Evolutionary conservation across 2,329 filamentous ascomycete genomes (phyloP).

Genomic region (Xylaria sp.): DNA sequence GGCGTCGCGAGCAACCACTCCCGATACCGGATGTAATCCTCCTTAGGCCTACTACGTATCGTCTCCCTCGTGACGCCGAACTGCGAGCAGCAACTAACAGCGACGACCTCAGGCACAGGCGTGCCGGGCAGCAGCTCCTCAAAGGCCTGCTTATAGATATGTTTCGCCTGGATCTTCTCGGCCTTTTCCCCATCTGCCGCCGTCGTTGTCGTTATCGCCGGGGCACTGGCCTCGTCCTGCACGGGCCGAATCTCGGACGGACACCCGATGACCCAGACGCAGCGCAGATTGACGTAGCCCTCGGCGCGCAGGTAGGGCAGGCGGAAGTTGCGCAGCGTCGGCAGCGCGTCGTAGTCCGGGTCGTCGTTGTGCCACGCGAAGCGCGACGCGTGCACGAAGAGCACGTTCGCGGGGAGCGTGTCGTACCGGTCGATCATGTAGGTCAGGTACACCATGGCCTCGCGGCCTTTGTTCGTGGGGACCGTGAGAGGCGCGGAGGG

Average conservation of each 20-base stretch:
- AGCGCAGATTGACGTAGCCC: constrained; percentile 71
- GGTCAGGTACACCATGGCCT: constrained; percentile 65
- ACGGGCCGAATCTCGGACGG: constrained; percentile 59
- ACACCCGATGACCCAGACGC: constrained; percentile 68
- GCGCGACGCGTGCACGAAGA: constrained; percentile 60
- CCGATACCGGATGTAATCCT: constrained; percentile 66
- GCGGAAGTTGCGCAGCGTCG: constrained; percentile 60
- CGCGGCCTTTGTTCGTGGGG: constrained; percentile 61
- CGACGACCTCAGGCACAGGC: constrained; percentile 61
- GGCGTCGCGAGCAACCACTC: constrained; percentile 69
- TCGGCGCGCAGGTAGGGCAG: constrained; percentile 61
- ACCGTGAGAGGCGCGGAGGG: constrained; percentile 59
- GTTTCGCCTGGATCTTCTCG: constrained; percentile 54
- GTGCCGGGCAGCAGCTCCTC: constrained; percentile 55
- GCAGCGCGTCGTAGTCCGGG: constrained; percentile 65
- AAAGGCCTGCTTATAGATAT: constrained; percentile 57
- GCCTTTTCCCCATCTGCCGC: constrained; percentile 37
- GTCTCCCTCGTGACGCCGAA: constrained; percentile 69
- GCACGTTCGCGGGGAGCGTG: constrained; percentile 55
- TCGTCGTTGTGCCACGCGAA: constrained; percentile 67
- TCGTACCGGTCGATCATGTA: constrained; percentile 64
- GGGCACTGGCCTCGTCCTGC: constrained; percentile 48
- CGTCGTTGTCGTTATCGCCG: constrained; percentile 45
- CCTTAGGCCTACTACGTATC: constrained; percentile 59
- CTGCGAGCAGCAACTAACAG: constrained; percentile 72